Base-by-base conservation (phyloP, 257 asterid species). In the Ilex asprella region DNA sequence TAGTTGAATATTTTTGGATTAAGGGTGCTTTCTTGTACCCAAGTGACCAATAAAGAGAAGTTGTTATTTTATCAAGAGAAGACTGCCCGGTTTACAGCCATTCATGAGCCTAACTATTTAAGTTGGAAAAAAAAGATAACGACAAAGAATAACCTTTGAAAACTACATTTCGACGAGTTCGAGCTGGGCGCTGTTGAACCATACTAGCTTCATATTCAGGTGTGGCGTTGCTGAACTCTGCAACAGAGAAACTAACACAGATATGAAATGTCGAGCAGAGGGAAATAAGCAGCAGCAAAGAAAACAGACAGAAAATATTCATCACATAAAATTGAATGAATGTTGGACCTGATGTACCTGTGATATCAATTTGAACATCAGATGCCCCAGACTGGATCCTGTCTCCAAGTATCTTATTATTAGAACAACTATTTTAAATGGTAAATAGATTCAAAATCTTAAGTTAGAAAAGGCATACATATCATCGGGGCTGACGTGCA, bases 131-230 rank as follows among this genome's bases (percentile, higher is more conserved):
- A 39, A 31, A 63, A 7, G 29, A 47, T 12, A 10, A 39, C n/a
- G 30, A 30, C 63, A 32, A 39, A 50, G 16, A 7, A 32, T 21
- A 47, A 76, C 81, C 81, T 68, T 46, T 68, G 53, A 68, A 55
- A 49, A 62, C 58, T 0, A 49, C 54, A 43, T 49, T 59, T 59
- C 59, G 59, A 21, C 16, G 43, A 31, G 71, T 31, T 21, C 27
- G 30, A 61, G 29, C 68, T 60, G 63, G 57, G 13, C 27, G 43
- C 30, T 21, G 49, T 55, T 61, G 69, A 46, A 50, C 50, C 12
- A 46, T 14, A 13, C 39, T 73, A 16, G n/a, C 47, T 39, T 15
- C 65, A n/a, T 56, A 50, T 39, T 56, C 65, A 10, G 64, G 50
- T 21, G 50, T 61, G 15, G 30, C 29, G 30, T 69, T 30, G 53